Percentiles rank a stretch among this genome's conserved stretches.
These are phyloP conservation scores for Triangularia setosa DNA, from an alignment of 2,329 filamentous ascomycete species.

Conservation along the genomic window DNA sequence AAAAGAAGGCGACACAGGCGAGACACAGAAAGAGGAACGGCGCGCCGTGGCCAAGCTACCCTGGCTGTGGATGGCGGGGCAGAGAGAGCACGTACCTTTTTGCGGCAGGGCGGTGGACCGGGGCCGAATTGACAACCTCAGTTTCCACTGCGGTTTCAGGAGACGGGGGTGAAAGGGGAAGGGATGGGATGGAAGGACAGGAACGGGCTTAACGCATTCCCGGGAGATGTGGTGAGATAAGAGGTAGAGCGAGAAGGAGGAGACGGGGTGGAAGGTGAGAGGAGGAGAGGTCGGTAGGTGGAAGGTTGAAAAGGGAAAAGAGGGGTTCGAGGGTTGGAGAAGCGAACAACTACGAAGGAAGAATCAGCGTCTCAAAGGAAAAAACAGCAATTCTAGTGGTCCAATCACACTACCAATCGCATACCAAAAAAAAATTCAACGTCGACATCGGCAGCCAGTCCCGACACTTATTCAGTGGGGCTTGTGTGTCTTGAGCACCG, in stretches of 20 bases:
- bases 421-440: background rate
- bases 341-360: conserved; percentile 7
- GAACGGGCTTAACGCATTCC: too few relatives aligned
- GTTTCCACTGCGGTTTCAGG: conserved; percentile 11
- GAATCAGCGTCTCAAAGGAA: conserved; percentile 9
- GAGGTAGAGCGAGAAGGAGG: conserved; percentile 4
- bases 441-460: background rate
- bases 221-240: conserved; percentile 10
- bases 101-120: conserved; percentile 22
- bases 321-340: conserved; percentile 22
- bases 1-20: conserved; percentile 14
- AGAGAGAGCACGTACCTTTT: conserved; percentile 26
- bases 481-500: background rate
- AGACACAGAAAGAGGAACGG: conserved; percentile 21
- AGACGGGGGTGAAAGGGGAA: conserved; percentile 6
- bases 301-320: conserved; percentile 20
- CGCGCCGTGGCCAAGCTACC: conserved; percentile 19
- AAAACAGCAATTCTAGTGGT: conserved; percentile 13
- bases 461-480: background rate
- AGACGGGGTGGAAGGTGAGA: conserved; percentile 7
- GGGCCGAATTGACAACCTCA: conserved; percentile 20
- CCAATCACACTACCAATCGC: conserved; percentile 3
- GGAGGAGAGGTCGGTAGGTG: background rate
- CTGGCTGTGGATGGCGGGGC: conserved; percentile 20
- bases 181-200: conserved; percentile 7